phyloP scores from a whole-genome alignment of 768 basidiomycete species.

The Auricularia sp. region DNA sequence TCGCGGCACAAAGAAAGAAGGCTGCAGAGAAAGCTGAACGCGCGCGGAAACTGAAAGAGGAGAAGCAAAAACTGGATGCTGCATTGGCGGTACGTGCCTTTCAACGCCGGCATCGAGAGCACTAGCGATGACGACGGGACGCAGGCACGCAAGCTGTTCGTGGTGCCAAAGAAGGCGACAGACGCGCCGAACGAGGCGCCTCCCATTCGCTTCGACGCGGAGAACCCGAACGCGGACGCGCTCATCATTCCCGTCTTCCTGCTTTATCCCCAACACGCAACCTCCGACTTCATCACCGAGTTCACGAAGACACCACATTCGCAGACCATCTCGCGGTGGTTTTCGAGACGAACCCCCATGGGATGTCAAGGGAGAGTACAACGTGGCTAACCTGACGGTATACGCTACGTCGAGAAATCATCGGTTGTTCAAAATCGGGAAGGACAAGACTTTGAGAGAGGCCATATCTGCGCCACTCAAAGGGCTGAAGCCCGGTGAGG shows the following conservation, averaged over 20 bases:
- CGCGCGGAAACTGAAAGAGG: constrained; percentile 39
- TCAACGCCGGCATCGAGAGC: neutral
- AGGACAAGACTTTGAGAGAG: constrained; percentile 76
- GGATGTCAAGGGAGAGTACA: constrained; percentile 66
- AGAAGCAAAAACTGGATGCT: constrained; percentile 38
- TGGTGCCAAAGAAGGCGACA: constrained; percentile 38
- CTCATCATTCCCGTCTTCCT: constrained; percentile 84
- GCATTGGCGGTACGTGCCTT: constrained; percentile 52
- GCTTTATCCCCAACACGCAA: constrained; percentile 83
- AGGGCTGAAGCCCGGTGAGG: constrained; percentile 44
- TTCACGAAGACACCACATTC: constrained; percentile 84
- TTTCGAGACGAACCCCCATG: constrained; percentile 64
- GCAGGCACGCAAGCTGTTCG: constrained; percentile 67
- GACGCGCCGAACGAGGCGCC: constrained; percentile 45
- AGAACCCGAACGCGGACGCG: constrained; percentile 46
- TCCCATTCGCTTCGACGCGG: constrained; percentile 51
- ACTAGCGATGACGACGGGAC: constrained; percentile 4
- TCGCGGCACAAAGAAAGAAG: constrained; percentile 36
- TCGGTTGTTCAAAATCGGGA: constrained; percentile 81
- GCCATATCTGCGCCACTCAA: constrained; percentile 51
- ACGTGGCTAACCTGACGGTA: constrained; percentile 50
- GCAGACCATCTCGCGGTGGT: constrained; percentile 64
- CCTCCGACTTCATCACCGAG: constrained; percentile 77
- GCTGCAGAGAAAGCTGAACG: constrained; percentile 43
- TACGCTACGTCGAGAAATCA: constrained; percentile 74